Conservation (phyloP, 2,329 filamentous ascomycete species). For the Microthyrium microscopicum region DNA sequence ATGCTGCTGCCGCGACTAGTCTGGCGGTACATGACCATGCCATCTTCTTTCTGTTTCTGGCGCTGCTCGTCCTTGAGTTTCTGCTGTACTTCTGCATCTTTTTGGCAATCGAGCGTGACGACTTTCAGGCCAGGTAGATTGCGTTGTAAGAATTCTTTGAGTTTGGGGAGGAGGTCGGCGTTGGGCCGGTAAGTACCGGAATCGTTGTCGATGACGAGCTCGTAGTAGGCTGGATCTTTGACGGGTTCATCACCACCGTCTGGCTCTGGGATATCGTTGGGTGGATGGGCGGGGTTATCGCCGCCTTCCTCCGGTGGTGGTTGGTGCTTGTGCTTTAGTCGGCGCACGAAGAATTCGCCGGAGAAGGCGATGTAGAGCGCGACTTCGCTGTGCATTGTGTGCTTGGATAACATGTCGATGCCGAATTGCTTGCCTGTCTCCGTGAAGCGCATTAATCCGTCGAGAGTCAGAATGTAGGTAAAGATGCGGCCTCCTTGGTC, state of each 20-base stretch:
- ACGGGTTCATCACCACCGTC: slow-evolving; percentile 26
- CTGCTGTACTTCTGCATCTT: slow-evolving; percentile 53
- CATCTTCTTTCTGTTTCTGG: slow-evolving; percentile 50
- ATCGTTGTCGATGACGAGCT: slow-evolving; percentile 89
- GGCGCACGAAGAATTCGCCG: slow-evolving; percentile 81
- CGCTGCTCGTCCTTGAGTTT: slow-evolving; percentile 63
- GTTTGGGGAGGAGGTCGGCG: slow-evolving; percentile 51
- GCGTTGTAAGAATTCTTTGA: slow-evolving; percentile 51
- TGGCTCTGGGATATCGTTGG: slow-evolving; percentile 30
- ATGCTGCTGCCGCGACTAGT: slow-evolving; percentile 29
- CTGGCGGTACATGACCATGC: slow-evolving; percentile 37
- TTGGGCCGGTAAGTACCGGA: slow-evolving; percentile 86
- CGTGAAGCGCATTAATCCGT: slow-evolving; percentile 76
- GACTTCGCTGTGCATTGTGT: slow-evolving; percentile 93
- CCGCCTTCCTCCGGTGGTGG: slow-evolving; percentile 18
- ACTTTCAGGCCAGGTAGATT: slow-evolving; percentile 69
- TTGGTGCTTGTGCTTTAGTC: slow-evolving; percentile 36
- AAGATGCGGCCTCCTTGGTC: slow-evolving; percentile 76
- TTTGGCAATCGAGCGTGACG: slow-evolving; percentile 53
- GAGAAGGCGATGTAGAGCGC: slow-evolving; percentile 81
- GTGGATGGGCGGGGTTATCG: slow-evolving; percentile 33
- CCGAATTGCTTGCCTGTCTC: slow-evolving; percentile 93
- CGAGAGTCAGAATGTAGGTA: slow-evolving; percentile 81
- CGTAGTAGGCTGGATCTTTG: slow-evolving; percentile 47
- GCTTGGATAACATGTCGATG: slow-evolving; percentile 82